A percentile compares a stretch with the other conserved stretches of the same genome.
Evolutionary conservation across 768 basidiomycete genomes (phyloP).

Genomic region (Phanerochaete sordida): DNA sequence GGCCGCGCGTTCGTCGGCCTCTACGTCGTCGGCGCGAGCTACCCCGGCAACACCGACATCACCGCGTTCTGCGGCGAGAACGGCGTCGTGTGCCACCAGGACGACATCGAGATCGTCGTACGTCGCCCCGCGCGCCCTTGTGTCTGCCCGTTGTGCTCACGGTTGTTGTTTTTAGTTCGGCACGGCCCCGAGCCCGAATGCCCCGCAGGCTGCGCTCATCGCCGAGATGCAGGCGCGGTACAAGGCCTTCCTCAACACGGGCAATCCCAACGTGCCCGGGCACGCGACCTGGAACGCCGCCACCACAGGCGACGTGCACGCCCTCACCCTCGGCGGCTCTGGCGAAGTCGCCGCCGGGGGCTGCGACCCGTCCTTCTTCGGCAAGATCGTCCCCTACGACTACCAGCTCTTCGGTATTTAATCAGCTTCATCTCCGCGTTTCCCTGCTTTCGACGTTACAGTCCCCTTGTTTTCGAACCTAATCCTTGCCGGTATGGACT

Average conservation of each 20-base stretch:
- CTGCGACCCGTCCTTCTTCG: slow-evolving; percentile 70
- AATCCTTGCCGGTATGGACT: not conserved
- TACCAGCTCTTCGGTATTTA: slow-evolving; percentile 55
- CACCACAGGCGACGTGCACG: slow-evolving; percentile 46
- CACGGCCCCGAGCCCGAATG: slow-evolving; percentile 51
- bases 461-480: not conserved
- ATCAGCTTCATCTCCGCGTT: not conserved
- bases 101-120: slow-evolving; percentile 79
- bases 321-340: slow-evolving; percentile 59
- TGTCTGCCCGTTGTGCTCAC: slow-evolving; percentile 3
- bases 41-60: slow-evolving; percentile 58
- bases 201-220: slow-evolving; percentile 54
- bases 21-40: slow-evolving; percentile 65
- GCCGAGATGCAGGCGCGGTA: slow-evolving; percentile 69
- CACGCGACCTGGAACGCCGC: slow-evolving; percentile 51
- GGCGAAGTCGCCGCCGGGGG: slow-evolving; percentile 51
- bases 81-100: slow-evolving; percentile 72
- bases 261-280: slow-evolving; percentile 56
- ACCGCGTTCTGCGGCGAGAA: slow-evolving; percentile 48
- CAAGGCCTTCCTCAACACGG: slow-evolving; percentile 61
- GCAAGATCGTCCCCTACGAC: slow-evolving; percentile 57
- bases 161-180: slow-evolving; percentile 38
- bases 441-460: not conserved
- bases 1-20: slow-evolving; percentile 66
- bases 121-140: slow-evolving; percentile 22